phyloP scores from a whole-genome alignment of 1,284 basidiomycete species.

The Sphaerobolus stellatus region DNA sequence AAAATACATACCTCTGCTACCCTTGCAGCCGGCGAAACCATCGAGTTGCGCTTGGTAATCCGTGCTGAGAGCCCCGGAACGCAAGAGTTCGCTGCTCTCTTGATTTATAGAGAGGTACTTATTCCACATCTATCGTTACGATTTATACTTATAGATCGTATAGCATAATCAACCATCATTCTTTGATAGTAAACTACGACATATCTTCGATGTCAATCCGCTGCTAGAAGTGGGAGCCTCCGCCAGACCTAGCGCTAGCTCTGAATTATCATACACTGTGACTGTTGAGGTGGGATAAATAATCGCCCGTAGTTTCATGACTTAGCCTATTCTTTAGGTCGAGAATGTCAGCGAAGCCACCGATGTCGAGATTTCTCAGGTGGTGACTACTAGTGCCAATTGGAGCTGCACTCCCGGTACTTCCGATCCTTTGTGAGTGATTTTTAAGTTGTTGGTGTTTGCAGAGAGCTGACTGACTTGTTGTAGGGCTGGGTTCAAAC shows the following conservation, averaged over 20 bases:
- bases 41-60: conserved; percentile 50
- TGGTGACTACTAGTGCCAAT: conserved; percentile 60
- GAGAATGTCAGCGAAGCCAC: conserved; percentile 47
- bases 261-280: conserved; percentile 54
- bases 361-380: conserved; percentile 51
- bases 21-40: conserved; percentile 47
- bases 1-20: conserved; percentile 32
- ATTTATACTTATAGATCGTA: not conserved
- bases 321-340: conserved; percentile 32
- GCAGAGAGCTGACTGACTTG: no score
- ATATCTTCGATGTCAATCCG: conserved; percentile 54
- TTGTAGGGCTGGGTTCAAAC: no score
- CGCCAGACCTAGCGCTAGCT: conserved; percentile 48
- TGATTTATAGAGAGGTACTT: conserved; percentile 69
- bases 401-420: conserved; percentile 53
- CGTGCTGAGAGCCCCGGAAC: conserved; percentile 50
- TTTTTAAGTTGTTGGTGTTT: not conserved
- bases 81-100: conserved; percentile 56
- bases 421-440: conserved; percentile 42
- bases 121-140: not conserved
- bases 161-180: conserved; percentile 7
- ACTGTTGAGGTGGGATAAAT: conserved; percentile 42
- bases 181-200: conserved; percentile 4
- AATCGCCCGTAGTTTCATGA: no score
- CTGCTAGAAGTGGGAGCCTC: conserved; percentile 51